phyloP scores from a whole-genome alignment of 768 basidiomycete genomes.

The Mycena polygramma region DNA sequence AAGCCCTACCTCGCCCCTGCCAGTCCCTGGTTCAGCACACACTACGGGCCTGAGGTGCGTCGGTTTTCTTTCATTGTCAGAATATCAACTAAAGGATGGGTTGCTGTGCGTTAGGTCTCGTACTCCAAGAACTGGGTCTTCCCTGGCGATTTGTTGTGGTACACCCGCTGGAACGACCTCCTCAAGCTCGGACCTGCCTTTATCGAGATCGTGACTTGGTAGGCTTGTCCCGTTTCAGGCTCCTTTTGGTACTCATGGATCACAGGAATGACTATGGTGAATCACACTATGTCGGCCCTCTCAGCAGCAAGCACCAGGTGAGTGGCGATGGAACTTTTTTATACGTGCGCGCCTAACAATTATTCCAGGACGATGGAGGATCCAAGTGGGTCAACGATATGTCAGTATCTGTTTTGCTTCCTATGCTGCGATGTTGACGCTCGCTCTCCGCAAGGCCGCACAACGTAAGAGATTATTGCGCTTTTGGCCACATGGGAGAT shows the following conservation, averaged over 20 bases:
- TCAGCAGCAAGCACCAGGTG: constrained; percentile 39
- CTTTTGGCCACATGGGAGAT: not conserved
- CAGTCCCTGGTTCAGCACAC: constrained; percentile 63
- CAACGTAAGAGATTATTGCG: constrained; percentile 14
- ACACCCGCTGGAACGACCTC: constrained; percentile 33
- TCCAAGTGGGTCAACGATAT: constrained; percentile 40
- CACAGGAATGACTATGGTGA: constrained; percentile 45
- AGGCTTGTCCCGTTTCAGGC: constrained; percentile 41
- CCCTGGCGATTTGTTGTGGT: constrained; percentile 34
- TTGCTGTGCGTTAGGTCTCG: constrained; percentile 14
- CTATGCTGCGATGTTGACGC: not conserved
- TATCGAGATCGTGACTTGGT: constrained; percentile 57
- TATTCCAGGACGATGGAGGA: constrained; percentile 31
- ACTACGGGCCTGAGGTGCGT: constrained; percentile 32
- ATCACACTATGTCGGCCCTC: constrained; percentile 66
- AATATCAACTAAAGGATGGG: too few relatives aligned
- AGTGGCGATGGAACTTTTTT: not conserved
- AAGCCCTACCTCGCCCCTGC: constrained; percentile 46
- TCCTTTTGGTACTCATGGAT: not conserved
- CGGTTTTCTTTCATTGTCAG: too few relatives aligned
- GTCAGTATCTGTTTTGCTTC: constrained; percentile 16
- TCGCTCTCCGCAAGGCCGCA: constrained; percentile 26
- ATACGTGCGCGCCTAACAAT: not conserved
- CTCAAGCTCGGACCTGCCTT: constrained; percentile 22
- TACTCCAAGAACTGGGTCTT: constrained; percentile 39